A percentile compares a stretch with the other conserved stretches of the same genome.
These are phyloP conservation scores for Fraxinus ornus DNA, from an alignment of 305 asterid species.

Conservation along the genomic window DNA sequence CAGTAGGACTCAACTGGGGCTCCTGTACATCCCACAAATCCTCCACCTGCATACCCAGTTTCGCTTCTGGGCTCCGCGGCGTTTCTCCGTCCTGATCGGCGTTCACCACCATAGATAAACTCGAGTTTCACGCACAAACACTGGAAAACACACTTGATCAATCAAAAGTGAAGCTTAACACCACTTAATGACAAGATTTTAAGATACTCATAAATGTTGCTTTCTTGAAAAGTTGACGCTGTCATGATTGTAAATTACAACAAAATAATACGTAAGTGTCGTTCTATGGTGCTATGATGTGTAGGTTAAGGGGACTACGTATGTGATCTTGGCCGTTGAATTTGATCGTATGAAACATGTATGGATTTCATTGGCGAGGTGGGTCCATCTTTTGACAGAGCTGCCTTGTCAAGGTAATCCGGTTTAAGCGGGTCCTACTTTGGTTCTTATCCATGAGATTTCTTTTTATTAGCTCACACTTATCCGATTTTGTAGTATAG, in stretches of 20 bases:
- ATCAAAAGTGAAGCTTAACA: background rate
- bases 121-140: constrained; percentile 5
- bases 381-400: background rate
- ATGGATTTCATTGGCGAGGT: background rate
- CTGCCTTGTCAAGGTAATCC: constrained; percentile 20
- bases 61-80: constrained; percentile 95
- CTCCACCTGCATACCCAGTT: constrained; percentile 91
- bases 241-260: background rate
- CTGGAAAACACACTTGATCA: background rate
- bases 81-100: constrained; percentile 43
- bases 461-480: constrained; percentile 30
- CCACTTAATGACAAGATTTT: background rate
- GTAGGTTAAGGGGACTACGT: constrained; percentile 14
- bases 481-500: constrained; percentile 32
- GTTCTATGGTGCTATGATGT: constrained; percentile 19
- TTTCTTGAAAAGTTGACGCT: constrained; percentile 32
- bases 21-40: constrained; percentile 92
- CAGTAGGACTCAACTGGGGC: constrained; percentile 88
- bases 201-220: constrained; percentile 7
- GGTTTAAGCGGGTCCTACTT: constrained; percentile 33
- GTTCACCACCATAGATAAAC: constrained; percentile 47
- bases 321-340: constrained; percentile 5
- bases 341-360: constrained; percentile 26
- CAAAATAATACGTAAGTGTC: background rate
- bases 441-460: constrained; percentile 36